These are phyloP conservation scores for Begonia loranthoides DNA, from an alignment of 306 rosid species.

Conservation along the genomic window DNA sequence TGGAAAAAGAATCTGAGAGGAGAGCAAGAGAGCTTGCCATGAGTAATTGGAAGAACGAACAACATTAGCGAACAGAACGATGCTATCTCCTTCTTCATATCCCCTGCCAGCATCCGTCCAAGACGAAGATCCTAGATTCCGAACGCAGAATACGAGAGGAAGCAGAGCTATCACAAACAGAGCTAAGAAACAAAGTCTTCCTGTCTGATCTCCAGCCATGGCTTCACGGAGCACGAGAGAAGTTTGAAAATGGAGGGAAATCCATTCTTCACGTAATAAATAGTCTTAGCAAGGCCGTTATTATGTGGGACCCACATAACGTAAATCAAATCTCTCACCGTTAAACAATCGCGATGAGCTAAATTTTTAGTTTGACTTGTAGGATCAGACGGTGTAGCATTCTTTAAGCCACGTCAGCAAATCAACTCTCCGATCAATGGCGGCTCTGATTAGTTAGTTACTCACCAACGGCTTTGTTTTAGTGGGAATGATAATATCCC, in stretches of 20 bases:
- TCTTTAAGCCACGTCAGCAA: no score
- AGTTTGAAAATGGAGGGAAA: slow-evolving; percentile 6
- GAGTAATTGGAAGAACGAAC: neutral
- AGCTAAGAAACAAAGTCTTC: neutral
- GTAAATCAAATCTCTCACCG: no score
- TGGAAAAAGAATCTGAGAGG: neutral
- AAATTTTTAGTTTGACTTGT: no score
- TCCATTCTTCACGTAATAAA: no score
- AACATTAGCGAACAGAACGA: slow-evolving; percentile 16
- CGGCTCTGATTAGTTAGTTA: no score
- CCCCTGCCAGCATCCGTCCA: neutral
- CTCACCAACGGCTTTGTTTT: no score
- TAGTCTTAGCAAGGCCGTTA: no score
- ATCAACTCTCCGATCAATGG: no score
- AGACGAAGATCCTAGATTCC: neutral
- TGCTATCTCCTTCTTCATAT: slow-evolving; percentile 5
- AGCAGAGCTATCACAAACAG: slow-evolving; percentile 1
- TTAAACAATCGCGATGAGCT: no score
- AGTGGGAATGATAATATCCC: no score
- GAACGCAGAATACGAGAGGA: neutral
- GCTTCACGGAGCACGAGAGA: slow-evolving; percentile 1
- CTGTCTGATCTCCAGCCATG: slow-evolving; percentile 6
- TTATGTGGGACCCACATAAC: no score
- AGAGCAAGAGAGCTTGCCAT: slow-evolving; percentile 2
- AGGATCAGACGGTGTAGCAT: no score